Base-by-base conservation (phyloP, 2,329 filamentous ascomycete species). In the Colletotrichum echinochloae region DNA sequence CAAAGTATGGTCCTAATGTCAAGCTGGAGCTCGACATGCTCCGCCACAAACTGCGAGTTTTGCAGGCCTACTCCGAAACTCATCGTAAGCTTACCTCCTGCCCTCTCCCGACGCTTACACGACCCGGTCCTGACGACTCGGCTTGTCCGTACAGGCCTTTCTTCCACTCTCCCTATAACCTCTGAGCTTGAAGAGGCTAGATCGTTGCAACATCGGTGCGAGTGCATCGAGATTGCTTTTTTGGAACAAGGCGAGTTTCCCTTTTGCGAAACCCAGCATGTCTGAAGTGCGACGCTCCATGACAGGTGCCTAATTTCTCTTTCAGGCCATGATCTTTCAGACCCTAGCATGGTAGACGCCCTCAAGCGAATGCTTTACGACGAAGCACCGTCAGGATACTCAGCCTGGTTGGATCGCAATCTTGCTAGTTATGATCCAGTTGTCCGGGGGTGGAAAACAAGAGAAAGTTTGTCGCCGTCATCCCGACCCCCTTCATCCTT, bases 111-210 rank as follows among this genome's bases (percentile, higher is more conserved):
- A 62, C 60, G 66, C 20, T 70, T 18, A 33, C 16, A 57, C 60
- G n/a, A 33, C 23, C 33, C 26, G 49, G 18, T 39, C 16, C 44
- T 63, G 20, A 20, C 65, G n/a, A 28, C 23, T 35, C 49, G 54
- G 14, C 20, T 33, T 48, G 20, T 55, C 3, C 16, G 18, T 59
- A 35, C 71, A 85, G 83, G 82, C 64, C 72, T 84, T 56, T 76
- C 79, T 39, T 77, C 79, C 52, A 79, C 78, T 71, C 76, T 85
- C 57, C 83, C 84, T 30, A 79, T 82, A 72, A 78, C 88, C 65
- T 89, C 86, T 63, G 85, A 88, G 72, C 81, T 84, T 30, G 87
- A 89, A 77, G 88, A 89, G 77, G 87, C 87, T 33, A 83, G 87
- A 66, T 81, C 83, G 46, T 78, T 89, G 63, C 87, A 89, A 76